Percentiles rank a stretch among this genome's conserved stretches.
Conservation (phyloP, 352 stramenopile species). For the Globisporangium megalacanthum region DNA sequence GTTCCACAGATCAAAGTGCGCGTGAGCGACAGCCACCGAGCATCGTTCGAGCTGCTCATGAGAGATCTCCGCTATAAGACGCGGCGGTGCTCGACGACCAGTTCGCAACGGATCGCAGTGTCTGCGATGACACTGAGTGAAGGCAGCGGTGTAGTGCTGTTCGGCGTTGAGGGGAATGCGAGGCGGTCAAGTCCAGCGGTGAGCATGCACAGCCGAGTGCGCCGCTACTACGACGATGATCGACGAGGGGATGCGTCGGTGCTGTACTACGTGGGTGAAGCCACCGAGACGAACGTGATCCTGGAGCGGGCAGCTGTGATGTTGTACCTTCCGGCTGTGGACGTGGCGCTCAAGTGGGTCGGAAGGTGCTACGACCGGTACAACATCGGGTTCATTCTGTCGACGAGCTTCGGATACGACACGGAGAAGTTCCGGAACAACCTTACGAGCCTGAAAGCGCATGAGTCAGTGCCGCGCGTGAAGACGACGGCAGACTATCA, state of each 20-base stretch:
- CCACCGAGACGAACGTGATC: conserved; percentile 21
- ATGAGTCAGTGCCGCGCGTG: conserved; percentile 22
- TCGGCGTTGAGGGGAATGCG: conserved; percentile 31
- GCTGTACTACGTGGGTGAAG: conserved; percentile 12
- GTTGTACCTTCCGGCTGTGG: conserved; percentile 43
- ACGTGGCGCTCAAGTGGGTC: conserved; percentile 32
- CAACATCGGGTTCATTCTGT: conserved; percentile 60
- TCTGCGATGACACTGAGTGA: conserved; percentile 24
- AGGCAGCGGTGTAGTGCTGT: conserved; percentile 19
- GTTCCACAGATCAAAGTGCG: conserved; percentile 26
- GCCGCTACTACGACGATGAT: conserved; percentile 28
- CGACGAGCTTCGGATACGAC: conserved; percentile 58
- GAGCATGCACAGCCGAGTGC: conserved; percentile 32
- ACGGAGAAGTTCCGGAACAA: conserved; percentile 49
- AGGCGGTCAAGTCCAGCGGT: conserved; percentile 38
- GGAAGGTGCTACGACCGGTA: conserved; percentile 34
- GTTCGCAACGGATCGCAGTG: conserved; percentile 21
- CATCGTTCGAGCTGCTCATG: conserved; percentile 21
- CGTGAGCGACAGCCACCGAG: conserved; percentile 7
- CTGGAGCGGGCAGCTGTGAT: conserved; percentile 20
- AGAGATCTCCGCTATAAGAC: conserved; percentile 30
- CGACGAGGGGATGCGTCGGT: conserved; percentile 5
- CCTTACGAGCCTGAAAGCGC: conserved; percentile 36
- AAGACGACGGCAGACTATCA: conserved; percentile 16
- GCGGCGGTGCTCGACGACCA: conserved; percentile 28